Conservation (phyloP, 257 asterid genomes). For the Osmanthus fragrans region DNA sequence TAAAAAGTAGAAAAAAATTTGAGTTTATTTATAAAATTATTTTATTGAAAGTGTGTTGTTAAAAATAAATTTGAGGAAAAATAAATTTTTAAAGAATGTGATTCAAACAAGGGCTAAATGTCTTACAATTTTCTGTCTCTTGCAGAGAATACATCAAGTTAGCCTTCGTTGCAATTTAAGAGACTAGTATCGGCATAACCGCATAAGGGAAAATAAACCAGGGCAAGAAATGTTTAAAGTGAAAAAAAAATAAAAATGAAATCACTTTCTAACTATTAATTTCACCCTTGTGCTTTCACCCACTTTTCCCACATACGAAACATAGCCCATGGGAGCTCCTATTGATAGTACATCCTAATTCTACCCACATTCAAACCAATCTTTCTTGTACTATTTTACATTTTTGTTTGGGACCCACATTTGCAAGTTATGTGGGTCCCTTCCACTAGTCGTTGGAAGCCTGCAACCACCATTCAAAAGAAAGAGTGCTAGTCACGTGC, state of each 20-base stretch:
- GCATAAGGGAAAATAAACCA: too few species aligned
- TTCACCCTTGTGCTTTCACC: background rate
- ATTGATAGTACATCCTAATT: background rate
- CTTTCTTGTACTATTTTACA: conserved; percentile 9
- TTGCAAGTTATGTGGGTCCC: conserved; percentile 38
- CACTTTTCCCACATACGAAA: background rate
- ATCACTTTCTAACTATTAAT: too few species aligned
- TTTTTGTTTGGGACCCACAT: background rate
- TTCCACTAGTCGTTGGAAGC: background rate
- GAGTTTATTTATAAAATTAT: too few species aligned
- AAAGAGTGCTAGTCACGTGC: conserved; percentile 47
- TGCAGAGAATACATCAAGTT: too few species aligned
- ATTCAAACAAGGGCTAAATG: background rate
- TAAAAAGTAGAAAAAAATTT: too few species aligned
- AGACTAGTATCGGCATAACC: too few species aligned
- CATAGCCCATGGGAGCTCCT: background rate
- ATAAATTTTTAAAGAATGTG: too few species aligned
- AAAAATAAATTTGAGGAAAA: too few species aligned
- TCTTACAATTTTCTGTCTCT: background rate
- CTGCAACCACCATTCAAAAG: conserved; percentile 32
- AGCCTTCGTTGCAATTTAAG: too few species aligned
- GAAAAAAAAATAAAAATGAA: too few species aligned
- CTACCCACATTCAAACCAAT: background rate
- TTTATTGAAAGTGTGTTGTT: too few species aligned
- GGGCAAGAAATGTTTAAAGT: too few species aligned